Percentiles rank a stretch among this genome's conserved stretches.
Evolutionary conservation across 768 basidiomycete species (phyloP).

Genomic region (Auriculariales sp.): DNA sequence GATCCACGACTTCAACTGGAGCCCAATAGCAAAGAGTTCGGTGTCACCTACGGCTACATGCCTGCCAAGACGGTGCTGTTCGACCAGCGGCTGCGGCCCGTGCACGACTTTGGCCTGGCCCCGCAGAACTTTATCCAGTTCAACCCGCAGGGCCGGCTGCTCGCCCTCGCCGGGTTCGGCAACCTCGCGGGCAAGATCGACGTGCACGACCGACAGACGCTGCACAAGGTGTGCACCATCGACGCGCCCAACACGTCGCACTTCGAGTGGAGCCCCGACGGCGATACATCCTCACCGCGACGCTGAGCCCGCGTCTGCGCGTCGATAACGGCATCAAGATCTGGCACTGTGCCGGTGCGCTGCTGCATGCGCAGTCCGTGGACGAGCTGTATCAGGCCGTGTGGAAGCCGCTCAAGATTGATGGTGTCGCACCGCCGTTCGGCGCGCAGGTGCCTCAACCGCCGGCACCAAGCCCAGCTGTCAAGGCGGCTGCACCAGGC

Average conservation of each 20-base stretch:
- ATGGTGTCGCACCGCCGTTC: conserved; percentile 46
- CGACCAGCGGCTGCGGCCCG: conserved; percentile 72
- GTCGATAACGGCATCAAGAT: conserved; percentile 97
- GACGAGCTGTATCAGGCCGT: conserved; percentile 85
- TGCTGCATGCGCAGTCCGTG: conserved; percentile 64
- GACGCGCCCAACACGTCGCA: conserved; percentile 88
- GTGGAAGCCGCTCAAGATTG: conserved; percentile 67
- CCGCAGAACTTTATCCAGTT: conserved; percentile 89
- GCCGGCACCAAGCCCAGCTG: conserved; percentile 44
- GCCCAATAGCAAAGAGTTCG: conserved; percentile 95
- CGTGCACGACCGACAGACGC: conserved; percentile 75
- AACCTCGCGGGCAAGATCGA: conserved; percentile 93
- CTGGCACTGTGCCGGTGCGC: conserved; percentile 80
- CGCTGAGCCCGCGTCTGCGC: conserved; percentile 84
- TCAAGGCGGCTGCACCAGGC: conserved; percentile 23
- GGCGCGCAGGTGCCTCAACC: conserved; percentile 49
- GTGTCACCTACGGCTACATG: conserved; percentile 94
- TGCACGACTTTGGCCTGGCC: conserved; percentile 82
- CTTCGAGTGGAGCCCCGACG: conserved; percentile 93
- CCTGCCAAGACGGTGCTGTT: conserved; percentile 88
- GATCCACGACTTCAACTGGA: conserved; percentile 94
- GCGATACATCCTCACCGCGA: conserved; percentile 89
- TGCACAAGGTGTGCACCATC: conserved; percentile 63
- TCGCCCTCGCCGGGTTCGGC: conserved; percentile 89
- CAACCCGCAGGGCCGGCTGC: conserved; percentile 81